phyloP scores from a whole-genome alignment of 2,329 filamentous ascomycete genomes.

The Aureobasidium sp. region DNA sequence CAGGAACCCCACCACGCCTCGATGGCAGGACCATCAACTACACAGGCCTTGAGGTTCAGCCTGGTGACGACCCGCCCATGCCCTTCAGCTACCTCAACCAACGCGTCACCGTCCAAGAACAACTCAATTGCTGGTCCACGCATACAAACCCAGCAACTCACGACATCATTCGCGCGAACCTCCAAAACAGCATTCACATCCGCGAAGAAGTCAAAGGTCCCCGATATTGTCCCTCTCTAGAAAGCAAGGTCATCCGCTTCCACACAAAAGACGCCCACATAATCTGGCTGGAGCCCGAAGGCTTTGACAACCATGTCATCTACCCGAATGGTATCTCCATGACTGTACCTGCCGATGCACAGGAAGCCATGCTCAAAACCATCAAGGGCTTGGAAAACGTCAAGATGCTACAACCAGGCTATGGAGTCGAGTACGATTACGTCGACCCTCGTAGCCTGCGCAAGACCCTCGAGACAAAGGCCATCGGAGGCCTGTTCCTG shows the following conservation, averaged over 20 bases:
- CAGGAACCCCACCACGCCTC: constrained; percentile 85
- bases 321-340: constrained; percentile 97
- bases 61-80: constrained; percentile 74
- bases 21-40: constrained; percentile 79
- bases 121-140: constrained; percentile 80
- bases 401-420: constrained; percentile 87
- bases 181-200: constrained; percentile 96
- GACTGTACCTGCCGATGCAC: constrained; percentile 85
- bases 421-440: constrained; percentile 98
- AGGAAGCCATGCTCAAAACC: constrained; percentile 76
- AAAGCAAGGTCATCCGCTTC: constrained; percentile 90
- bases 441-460: constrained; percentile 85
- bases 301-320: constrained; percentile 79
- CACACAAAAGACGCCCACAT: constrained; percentile 73
- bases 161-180: constrained; percentile 74
- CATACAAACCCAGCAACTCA: constrained; percentile 80
- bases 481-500: constrained; percentile 79
- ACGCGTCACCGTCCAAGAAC: constrained; percentile 67
- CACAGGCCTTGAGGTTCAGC: constrained; percentile 60
- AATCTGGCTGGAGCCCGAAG: constrained; percentile 95
- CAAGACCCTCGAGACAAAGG: constrained; percentile 88
- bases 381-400: constrained; percentile 84
- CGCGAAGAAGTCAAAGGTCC: constrained; percentile 91
- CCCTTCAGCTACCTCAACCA: constrained; percentile 91
- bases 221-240: constrained; percentile 89